Percentiles rank a stretch among this genome's conserved stretches.
Conservation (phyloP, 148 eudicot species). For the Chenopodium formosanum region DNA sequence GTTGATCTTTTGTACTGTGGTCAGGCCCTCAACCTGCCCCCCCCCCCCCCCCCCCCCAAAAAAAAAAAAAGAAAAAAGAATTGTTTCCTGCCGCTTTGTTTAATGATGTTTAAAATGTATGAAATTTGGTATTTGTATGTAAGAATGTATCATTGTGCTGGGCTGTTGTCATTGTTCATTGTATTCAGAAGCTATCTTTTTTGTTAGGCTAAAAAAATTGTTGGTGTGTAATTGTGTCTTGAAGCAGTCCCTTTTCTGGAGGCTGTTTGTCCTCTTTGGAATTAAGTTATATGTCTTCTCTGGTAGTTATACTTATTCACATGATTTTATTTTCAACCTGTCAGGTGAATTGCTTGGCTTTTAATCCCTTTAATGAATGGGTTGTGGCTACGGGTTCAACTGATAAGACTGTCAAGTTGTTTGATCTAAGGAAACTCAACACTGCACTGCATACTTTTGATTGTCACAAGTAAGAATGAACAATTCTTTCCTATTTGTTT, state of each 20-base stretch:
- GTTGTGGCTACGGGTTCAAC: constrained; percentile 73
- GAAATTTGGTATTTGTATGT: background rate
- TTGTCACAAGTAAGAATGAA: constrained; percentile 67
- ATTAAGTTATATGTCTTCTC: background rate
- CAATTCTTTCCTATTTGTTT: background rate
- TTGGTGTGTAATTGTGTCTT: background rate
- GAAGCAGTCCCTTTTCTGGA: background rate
- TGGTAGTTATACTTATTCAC: background rate
- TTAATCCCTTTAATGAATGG: constrained; percentile 84
- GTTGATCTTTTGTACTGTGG: background rate
- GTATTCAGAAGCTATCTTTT: background rate
- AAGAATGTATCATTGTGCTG: background rate
- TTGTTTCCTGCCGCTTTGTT: background rate
- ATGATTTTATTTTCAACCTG: constrained; percentile 7
- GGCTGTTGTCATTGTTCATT: background rate
- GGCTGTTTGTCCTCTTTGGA: background rate
- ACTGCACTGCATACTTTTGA: constrained; percentile 69
- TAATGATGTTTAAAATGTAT: background rate
- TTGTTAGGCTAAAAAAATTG: background rate
- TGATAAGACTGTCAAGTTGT: constrained; percentile 66
- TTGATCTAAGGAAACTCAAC: constrained; percentile 58
- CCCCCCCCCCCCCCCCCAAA: background rate
- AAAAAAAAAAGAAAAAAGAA: no score
- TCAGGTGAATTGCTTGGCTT: constrained; percentile 77
- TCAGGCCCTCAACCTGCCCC: background rate